phyloP scores from a whole-genome alignment of 1,284 basidiomycete species.

The Cryptococcus sp. region DNA sequence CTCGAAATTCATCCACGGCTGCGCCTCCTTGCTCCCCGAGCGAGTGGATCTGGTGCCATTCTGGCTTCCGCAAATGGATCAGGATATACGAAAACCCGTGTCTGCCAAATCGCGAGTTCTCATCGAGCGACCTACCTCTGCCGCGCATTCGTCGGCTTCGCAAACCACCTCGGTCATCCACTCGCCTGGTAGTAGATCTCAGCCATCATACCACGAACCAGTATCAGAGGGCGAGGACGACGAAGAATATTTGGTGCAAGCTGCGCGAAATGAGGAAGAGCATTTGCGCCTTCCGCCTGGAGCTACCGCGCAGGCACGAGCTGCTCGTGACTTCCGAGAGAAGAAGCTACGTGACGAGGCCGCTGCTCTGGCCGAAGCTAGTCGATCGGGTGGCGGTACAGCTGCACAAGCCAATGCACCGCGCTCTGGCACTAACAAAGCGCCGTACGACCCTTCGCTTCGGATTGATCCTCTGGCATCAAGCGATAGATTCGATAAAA shows the following conservation, averaged over 20 bases:
- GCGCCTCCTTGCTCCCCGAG: constrained; percentile 86
- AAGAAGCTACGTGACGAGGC: constrained; percentile 65
- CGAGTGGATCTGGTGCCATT: constrained; percentile 98
- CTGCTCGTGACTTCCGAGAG: constrained; percentile 79
- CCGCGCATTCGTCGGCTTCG: constrained; percentile 45
- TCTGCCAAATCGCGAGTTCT: constrained; percentile 64
- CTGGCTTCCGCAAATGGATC: constrained; percentile 88
- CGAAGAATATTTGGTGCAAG: constrained; percentile 66
- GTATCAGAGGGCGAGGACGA: constrained; percentile 79
- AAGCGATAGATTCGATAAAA: constrained; percentile 76
- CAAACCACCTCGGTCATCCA: constrained; percentile 54
- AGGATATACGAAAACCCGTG: constrained; percentile 86
- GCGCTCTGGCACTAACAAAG: constrained; percentile 13
- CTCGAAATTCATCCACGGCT: constrained; percentile 90
- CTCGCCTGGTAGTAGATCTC: constrained; percentile 31
- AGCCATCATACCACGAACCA: constrained; percentile 70
- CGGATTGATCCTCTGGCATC: constrained; percentile 83
- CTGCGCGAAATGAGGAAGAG: constrained; percentile 74
- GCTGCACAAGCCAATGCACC: not conserved
- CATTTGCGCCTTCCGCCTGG: constrained; percentile 71
- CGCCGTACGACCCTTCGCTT: constrained; percentile 55
- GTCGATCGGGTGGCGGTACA: constrained; percentile 1
- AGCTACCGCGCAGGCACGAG: constrained; percentile 75
- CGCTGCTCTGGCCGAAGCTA: constrained; percentile 18
- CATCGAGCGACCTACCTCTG: constrained; percentile 69